phyloP scores from a whole-genome alignment of 495 filamentous ascomycete genomes.

The Trichoderma orchidacearum region DNA sequence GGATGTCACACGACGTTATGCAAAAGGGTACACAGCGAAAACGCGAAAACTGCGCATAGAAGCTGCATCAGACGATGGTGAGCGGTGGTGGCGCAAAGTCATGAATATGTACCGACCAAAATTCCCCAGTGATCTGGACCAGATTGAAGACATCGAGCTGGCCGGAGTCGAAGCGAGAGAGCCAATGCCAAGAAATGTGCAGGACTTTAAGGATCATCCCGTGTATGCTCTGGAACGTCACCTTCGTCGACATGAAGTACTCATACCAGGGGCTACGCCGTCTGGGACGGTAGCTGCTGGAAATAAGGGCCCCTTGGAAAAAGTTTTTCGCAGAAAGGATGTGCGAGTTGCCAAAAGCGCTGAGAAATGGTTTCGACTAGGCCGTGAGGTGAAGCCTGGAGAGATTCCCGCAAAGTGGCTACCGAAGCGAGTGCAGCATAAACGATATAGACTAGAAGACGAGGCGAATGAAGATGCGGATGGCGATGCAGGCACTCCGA shows the following conservation, averaged over 20 bases:
- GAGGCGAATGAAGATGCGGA: conserved; percentile 21
- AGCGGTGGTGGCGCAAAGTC: conserved; percentile 57
- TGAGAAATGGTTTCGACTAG: conserved; percentile 80
- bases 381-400: conserved; percentile 56
- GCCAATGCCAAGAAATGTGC: conserved; percentile 78
- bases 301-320: conserved; percentile 37
- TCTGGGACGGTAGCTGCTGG: conserved; percentile 66
- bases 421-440: conserved; percentile 13
- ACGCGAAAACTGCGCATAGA: conserved; percentile 69
- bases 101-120: conserved; percentile 46
- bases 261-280: conserved; percentile 52
- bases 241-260: conserved; percentile 67
- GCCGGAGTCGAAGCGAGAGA: conserved; percentile 56
- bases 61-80: conserved; percentile 39
- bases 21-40: conserved; percentile 76
- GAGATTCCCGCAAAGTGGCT: conserved; percentile 69
- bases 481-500: conserved; percentile 32
- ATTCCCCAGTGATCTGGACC: conserved; percentile 50
- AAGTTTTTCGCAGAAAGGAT: conserved; percentile 66
- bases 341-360: conserved; percentile 61
- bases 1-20: conserved; percentile 74
- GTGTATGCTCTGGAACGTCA: conserved; percentile 81
- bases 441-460: neutral
- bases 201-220: conserved; percentile 89
- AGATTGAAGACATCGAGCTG: conserved; percentile 69